These are phyloP conservation scores for Globisporangium iwayamae DNA, from an alignment of 352 stramenopile genomes.

Conservation along the genomic window DNA sequence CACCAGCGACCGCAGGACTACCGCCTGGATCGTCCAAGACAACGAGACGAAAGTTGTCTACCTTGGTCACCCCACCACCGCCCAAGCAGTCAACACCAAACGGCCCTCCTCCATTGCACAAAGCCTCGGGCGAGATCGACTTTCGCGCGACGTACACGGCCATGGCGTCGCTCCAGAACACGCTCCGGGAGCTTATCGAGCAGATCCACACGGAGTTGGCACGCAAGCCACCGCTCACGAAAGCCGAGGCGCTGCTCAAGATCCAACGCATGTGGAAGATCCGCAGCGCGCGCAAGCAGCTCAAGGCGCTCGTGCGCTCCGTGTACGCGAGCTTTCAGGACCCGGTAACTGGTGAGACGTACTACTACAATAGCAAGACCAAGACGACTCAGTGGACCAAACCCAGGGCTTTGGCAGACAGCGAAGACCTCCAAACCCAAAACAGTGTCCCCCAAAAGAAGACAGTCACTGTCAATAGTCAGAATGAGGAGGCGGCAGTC, in stretches of 20 bases:
- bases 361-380: conserved; percentile 81
- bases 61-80: not conserved
- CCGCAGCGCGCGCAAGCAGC: conserved; percentile 60
- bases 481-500: not conserved
- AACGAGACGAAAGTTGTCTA: not conserved
- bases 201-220: conserved; percentile 48
- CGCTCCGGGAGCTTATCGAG: conserved; percentile 35
- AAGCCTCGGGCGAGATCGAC: conserved; percentile 22
- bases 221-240: conserved; percentile 39
- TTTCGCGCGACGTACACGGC: conserved; percentile 40
- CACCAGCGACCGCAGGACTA: not conserved
- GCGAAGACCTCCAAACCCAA: conserved; percentile 12
- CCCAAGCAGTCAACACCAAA: not conserved
- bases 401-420: conserved; percentile 35
- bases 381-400: conserved; percentile 69
- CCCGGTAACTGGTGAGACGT: conserved; percentile 52
- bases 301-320: conserved; percentile 50
- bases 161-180: conserved; percentile 35
- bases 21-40: not conserved
- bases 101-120: not conserved
- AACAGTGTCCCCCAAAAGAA: conserved; percentile 11
- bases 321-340: conserved; percentile 65
- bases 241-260: conserved; percentile 50
- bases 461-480: not conserved
- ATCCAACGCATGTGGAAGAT: conserved; percentile 81